These are phyloP conservation scores for Strobilomyces confusus DNA, from an alignment of 768 basidiomycete species.

Conservation along the genomic window DNA sequence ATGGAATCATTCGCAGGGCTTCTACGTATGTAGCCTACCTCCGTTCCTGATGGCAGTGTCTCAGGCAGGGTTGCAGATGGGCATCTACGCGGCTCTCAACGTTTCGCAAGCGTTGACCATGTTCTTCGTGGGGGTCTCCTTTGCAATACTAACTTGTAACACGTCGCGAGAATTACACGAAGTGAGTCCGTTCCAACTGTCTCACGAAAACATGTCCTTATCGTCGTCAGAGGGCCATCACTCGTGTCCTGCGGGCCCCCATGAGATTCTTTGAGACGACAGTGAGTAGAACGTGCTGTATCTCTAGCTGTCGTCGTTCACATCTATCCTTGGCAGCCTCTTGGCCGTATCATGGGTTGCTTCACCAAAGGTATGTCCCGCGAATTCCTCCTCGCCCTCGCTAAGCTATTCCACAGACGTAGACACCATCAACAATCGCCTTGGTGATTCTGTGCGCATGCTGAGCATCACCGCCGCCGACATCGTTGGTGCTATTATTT, in stretches of 20 bases:
- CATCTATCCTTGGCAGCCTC: slow-evolving; percentile 42
- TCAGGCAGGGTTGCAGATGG: slow-evolving; percentile 52
- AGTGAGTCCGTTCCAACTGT: slow-evolving; percentile 31
- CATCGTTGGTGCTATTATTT: slow-evolving; percentile 72
- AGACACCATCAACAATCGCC: slow-evolving; percentile 74
- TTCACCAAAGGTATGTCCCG: slow-evolving; percentile 65
- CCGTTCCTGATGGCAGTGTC: slow-evolving; percentile 27
- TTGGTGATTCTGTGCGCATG: slow-evolving; percentile 77
- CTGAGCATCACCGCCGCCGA: slow-evolving; percentile 56
- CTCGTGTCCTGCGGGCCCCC: slow-evolving; percentile 75
- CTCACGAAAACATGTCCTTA: neutral
- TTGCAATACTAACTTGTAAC: slow-evolving; percentile 69
- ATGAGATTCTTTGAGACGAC: slow-evolving; percentile 92
- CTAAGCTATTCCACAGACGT: slow-evolving; percentile 41
- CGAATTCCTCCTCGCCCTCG: neutral
- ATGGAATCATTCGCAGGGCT: slow-evolving; percentile 56
- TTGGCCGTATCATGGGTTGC: slow-evolving; percentile 89
- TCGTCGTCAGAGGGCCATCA: slow-evolving; percentile 48
- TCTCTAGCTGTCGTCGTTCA: neutral
- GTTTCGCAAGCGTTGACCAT: slow-evolving; percentile 61
- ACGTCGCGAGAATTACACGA: slow-evolving; percentile 68
- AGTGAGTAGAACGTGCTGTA: slow-evolving; percentile 32
- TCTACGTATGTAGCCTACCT: slow-evolving; percentile 56
- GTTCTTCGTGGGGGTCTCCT: slow-evolving; percentile 63
- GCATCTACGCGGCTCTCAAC: slow-evolving; percentile 72